Evolutionary conservation across 2,329 filamentous ascomycete genomes (phyloP).

Genomic region (Botrytis galanthina): DNA sequence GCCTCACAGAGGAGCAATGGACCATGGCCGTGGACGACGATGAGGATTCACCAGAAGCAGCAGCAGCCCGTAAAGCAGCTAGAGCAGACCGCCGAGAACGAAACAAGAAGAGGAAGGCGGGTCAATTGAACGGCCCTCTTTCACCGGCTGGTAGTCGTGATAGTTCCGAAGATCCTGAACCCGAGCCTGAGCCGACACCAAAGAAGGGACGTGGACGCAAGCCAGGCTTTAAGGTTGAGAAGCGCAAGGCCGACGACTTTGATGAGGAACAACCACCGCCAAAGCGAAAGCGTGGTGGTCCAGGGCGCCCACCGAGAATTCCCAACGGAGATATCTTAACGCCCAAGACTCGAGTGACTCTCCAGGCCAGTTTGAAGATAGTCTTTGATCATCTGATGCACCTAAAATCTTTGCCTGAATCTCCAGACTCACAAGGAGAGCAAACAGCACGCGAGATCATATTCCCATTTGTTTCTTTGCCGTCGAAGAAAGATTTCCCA

Average conservation of each 20-base stretch:
- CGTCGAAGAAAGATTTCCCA: constrained; percentile 83
- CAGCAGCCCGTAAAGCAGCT: constrained; percentile 84
- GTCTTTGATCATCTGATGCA: constrained; percentile 80
- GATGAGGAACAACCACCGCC: constrained; percentile 74
- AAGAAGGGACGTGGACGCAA: constrained; percentile 85
- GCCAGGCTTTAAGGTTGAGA: constrained; percentile 64
- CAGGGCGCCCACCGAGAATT: constrained; percentile 61
- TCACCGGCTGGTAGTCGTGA: constrained; percentile 76
- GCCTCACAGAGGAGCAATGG: constrained; percentile 98
- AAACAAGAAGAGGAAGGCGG: constrained; percentile 66
- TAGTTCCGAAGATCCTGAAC: constrained; percentile 70
- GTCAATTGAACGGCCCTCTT: constrained; percentile 37
- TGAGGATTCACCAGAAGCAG: constrained; percentile 89
- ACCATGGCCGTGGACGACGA: constrained; percentile 96
- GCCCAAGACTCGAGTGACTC: constrained; percentile 66
- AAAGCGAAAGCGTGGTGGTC: constrained; percentile 74
- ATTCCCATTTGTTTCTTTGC: constrained; percentile 88
- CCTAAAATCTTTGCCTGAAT: constrained; percentile 36
- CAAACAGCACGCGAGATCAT: constrained; percentile 77
- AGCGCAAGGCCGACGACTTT: constrained; percentile 76
- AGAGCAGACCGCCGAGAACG: constrained; percentile 74
- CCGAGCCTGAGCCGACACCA: constrained; percentile 55
- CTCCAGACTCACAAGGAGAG: constrained; percentile 43
- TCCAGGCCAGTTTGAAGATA: constrained; percentile 75
- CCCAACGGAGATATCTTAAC: constrained; percentile 57